Evolutionary conservation across 2,329 filamentous ascomycete genomes (phyloP).

Genomic region (Aspergillus eucalypticola): DNA sequence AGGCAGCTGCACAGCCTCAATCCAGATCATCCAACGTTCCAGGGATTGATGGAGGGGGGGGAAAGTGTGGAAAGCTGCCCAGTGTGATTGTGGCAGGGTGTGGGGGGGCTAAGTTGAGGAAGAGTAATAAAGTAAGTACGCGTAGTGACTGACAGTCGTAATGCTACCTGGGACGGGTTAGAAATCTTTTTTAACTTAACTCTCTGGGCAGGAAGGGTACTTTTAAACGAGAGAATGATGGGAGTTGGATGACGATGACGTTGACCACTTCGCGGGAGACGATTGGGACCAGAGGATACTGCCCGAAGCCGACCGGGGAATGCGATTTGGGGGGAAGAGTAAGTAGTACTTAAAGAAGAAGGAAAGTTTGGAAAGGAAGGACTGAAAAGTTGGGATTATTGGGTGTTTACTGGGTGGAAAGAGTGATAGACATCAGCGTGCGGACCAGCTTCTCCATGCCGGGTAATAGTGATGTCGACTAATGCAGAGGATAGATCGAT

Average conservation of each 20-base stretch:
- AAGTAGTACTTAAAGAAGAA: not conserved
- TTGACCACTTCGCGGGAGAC: not conserved
- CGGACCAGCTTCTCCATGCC: not conserved
- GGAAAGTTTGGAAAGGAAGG: not conserved
- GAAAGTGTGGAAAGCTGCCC: not conserved
- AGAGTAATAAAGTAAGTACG: no score
- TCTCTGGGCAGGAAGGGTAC: not conserved
- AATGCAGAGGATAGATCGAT: not conserved
- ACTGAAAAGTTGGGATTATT: not conserved
- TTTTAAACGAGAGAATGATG: not conserved
- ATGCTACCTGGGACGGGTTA: not conserved
- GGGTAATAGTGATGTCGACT: not conserved
- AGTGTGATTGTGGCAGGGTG: not conserved
- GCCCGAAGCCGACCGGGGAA: not conserved
- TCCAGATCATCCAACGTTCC: conserved; percentile 3
- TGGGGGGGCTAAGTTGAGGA: not conserved
- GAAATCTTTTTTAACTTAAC: not conserved
- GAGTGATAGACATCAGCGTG: not conserved
- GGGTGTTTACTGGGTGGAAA: no score
- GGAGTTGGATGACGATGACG: not conserved
- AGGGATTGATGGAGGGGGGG: not conserved
- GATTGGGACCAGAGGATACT: not conserved
- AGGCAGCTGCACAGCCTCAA: conserved; percentile 9
- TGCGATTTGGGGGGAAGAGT: no score
- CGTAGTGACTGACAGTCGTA: no score